Evolutionary conservation across 306 rosid species (phyloP), one percentile per base, ranked within the genome.

Genomic region (Elaeagnus macrophylla): DNA sequence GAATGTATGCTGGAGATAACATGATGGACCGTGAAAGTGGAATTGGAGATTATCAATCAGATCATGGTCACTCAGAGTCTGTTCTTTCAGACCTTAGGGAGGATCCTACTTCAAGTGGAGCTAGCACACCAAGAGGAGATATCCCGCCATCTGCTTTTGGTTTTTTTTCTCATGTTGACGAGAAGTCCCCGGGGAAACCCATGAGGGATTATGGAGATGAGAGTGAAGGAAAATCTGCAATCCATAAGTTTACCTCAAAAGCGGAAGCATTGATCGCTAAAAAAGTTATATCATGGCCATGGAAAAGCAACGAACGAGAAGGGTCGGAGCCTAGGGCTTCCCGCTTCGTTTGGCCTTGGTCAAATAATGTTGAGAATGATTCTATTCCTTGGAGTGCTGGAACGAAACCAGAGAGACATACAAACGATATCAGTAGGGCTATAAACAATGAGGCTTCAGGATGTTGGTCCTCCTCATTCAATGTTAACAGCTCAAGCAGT

Each of bases 401-500:
- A 44, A 35, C 57, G 57, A 85, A 69, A 72, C 72, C 72, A 15
- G 97, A 83, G 54, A 73, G 69, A 60, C 81, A 72, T 67, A 66
- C 65, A 15, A 79, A 63, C 38, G 94, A 86, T 44, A 70, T 70
- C 68, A 71, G 68, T 56, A 81, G 81, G 48, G 77, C 69, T 61
- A 65, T 52, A 62, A 80, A 79, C 53, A 82, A 67, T 15, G 96
- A 88, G 70, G 94, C 86, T 52, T 51, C 88, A 0, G 87, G 85
- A 43, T 88, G 95, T 57, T 85, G 94, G 93, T 78, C 82, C 39
- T 87, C 83, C 47, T 72, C 83, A 14, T 69, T 81, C 60, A 88
- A 93, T 75, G 75, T 82, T 62, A 93, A 87, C 84, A 88, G 96
- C 77, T 79, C 89, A 54, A 81, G 99, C 72, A 93, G 99, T 80